Evolutionary conservation across 2,329 filamentous ascomycete species (phyloP).

Genomic region (Fusarium sp.): DNA sequence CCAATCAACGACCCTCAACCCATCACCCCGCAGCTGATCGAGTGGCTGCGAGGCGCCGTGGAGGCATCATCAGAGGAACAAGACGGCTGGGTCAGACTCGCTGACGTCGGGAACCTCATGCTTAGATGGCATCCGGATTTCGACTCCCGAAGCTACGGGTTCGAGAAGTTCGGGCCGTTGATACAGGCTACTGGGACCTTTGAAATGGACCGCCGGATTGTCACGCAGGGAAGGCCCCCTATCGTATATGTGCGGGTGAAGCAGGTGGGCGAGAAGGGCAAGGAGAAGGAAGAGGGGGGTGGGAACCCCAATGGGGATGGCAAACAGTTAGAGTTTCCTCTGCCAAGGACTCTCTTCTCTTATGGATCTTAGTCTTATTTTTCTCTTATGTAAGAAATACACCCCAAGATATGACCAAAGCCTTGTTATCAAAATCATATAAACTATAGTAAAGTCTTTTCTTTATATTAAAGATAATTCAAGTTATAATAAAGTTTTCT

Average conservation of each 20-base stretch:
- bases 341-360: not conserved
- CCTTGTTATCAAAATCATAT: too few species aligned
- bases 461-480: too few species aligned
- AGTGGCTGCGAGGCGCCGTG: constrained; percentile 36
- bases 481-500: too few species aligned
- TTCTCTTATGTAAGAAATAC: too few species aligned
- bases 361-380: not conserved
- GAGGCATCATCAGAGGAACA: constrained; percentile 36
- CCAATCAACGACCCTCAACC: too few species aligned
- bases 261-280: not conserved
- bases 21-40: not conserved
- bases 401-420: too few species aligned
- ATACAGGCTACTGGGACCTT: fast-evolving
- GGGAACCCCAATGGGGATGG: not conserved
- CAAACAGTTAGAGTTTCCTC: not conserved
- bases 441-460: too few species aligned
- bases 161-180: constrained; percentile 42
- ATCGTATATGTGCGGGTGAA: not conserved
- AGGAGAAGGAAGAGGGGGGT: not conserved
- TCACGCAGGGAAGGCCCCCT: not conserved
- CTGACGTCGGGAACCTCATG: constrained; percentile 46
- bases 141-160: constrained; percentile 49
- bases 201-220: not conserved
- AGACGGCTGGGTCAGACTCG: constrained; percentile 50
- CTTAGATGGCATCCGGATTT: constrained; percentile 50